A percentile compares a stretch with the other conserved stretches of the same genome.
These are phyloP conservation scores for Paspalum notatum DNA, from an alignment of 176 grass and related monocot genomes.

Conservation along the genomic window DNA sequence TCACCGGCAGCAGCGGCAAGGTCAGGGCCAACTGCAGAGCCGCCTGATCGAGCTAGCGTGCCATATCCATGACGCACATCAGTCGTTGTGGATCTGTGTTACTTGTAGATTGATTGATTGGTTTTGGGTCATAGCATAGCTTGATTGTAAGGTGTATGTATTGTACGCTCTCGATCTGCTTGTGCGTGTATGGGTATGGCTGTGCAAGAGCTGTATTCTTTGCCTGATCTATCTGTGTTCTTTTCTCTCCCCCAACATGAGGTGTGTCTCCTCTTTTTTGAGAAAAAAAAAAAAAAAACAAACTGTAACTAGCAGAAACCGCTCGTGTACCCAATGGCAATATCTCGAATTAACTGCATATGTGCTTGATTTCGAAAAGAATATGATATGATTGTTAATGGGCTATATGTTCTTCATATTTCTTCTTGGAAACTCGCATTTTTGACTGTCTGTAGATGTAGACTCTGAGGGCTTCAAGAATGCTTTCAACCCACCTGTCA, in stretches of 20 bases:
- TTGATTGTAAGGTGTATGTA: conserved; percentile 33
- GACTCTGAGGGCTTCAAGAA: conserved; percentile 78
- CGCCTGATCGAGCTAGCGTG: conserved; percentile 36
- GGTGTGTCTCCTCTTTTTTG: neutral
- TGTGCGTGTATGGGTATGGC: conserved; percentile 28
- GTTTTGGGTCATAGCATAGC: conserved; percentile 33
- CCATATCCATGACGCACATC: neutral
- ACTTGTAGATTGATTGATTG: conserved; percentile 20
- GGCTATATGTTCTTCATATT: no score
- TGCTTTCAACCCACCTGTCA: conserved; percentile 78
- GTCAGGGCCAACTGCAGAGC: conserved; percentile 76
- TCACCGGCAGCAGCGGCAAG: conserved; percentile 66
- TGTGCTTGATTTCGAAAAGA: neutral
- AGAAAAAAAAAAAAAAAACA: neutral
- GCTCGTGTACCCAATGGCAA: conserved; percentile 23
- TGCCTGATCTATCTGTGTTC: conserved; percentile 24
- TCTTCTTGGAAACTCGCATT: no score
- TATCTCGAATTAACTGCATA: neutral
- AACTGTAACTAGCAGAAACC: conserved; percentile 36
- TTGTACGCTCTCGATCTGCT: conserved; percentile 23
- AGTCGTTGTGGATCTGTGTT: neutral
- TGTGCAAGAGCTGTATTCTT: conserved; percentile 42
- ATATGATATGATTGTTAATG: no score
- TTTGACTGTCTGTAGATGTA: conserved; percentile 26
- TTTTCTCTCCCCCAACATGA: neutral